A percentile compares a stretch with the other conserved stretches of the same genome.
phyloP scores from a whole-genome alignment of 805 yeast species.

The Yamadazyma akitaensis region DNA sequence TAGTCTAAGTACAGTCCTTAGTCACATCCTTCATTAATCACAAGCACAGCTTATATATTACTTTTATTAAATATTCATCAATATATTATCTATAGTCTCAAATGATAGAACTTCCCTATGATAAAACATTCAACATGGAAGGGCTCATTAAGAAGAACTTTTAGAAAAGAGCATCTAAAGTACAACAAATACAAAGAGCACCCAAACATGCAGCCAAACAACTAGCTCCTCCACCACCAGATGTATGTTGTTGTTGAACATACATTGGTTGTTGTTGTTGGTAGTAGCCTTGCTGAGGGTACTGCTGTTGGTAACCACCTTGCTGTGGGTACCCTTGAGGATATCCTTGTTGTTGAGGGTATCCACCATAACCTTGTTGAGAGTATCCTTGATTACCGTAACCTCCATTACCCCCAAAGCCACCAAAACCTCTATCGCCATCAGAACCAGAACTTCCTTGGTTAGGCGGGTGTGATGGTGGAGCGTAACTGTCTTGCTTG shows the following conservation, averaged over 20 bases:
- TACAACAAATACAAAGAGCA: constrained; percentile 41
- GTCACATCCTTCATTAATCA: too few relatives aligned
- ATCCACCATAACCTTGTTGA: constrained; percentile 17
- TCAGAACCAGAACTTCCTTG: constrained; percentile 9
- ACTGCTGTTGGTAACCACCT: constrained; percentile 18
- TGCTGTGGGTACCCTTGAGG: constrained; percentile 16
- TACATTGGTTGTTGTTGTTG: constrained; percentile 45
- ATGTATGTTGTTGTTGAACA: constrained; percentile 35
- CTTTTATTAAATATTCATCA: not conserved
- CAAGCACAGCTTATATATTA: too few relatives aligned
- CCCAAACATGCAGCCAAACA: constrained; percentile 43
- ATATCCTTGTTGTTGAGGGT: constrained; percentile 22
- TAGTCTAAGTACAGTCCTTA: too few relatives aligned
- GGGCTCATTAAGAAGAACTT: not conserved
- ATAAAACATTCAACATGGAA: not conserved
- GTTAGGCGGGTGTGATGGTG: constrained; percentile 23
- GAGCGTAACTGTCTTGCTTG: constrained; percentile 14
- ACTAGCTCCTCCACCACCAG: constrained; percentile 17
- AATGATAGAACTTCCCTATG: not conserved
- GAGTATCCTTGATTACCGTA: constrained; percentile 10
- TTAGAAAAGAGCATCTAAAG: constrained; percentile 26
- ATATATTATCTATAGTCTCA: not conserved
- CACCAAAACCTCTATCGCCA: constrained; percentile 25
- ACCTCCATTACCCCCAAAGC: constrained; percentile 18
- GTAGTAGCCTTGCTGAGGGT: constrained; percentile 29